Evolutionary conservation across 257 asterid genomes (phyloP).

Genomic region (Solanum peruvianum): DNA sequence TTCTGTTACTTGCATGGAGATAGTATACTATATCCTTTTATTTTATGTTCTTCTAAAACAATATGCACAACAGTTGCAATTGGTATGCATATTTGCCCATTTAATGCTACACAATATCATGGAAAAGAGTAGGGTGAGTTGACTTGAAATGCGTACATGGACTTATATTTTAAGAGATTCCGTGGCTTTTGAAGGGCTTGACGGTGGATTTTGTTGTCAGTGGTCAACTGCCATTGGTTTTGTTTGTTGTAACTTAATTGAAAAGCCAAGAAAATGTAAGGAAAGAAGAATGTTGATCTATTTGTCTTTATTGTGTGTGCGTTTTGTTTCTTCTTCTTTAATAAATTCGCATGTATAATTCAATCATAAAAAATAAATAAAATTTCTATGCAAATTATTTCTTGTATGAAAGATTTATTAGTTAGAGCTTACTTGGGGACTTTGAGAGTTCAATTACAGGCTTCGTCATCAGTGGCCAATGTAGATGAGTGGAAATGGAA

Average conservation of each 20-base stretch:
- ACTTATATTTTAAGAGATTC: background rate
- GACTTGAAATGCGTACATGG: background rate
- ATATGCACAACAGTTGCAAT: background rate
- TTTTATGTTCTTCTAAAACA: background rate
- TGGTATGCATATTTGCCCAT: background rate
- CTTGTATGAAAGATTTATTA: background rate
- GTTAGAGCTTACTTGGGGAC: background rate
- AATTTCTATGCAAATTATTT: background rate
- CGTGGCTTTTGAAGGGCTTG: background rate
- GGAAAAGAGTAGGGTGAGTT: background rate
- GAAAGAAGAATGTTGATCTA: background rate
- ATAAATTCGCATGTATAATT: background rate
- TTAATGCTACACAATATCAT: background rate
- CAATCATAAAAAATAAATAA: background rate
- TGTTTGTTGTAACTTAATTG: background rate
- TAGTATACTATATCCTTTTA: background rate
- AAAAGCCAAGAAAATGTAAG: background rate
- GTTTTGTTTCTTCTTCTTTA: background rate
- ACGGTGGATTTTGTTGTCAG: background rate
- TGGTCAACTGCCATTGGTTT: background rate
- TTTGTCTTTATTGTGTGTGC: background rate
- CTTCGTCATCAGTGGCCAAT: constrained; percentile 93
- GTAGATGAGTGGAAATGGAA: constrained; percentile 99
- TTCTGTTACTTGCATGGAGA: background rate
- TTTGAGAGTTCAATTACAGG: constrained; percentile 28